These are phyloP conservation scores for Silene noctiflora DNA, from an alignment of 179 eudicot genomes.

Conservation along the genomic window DNA sequence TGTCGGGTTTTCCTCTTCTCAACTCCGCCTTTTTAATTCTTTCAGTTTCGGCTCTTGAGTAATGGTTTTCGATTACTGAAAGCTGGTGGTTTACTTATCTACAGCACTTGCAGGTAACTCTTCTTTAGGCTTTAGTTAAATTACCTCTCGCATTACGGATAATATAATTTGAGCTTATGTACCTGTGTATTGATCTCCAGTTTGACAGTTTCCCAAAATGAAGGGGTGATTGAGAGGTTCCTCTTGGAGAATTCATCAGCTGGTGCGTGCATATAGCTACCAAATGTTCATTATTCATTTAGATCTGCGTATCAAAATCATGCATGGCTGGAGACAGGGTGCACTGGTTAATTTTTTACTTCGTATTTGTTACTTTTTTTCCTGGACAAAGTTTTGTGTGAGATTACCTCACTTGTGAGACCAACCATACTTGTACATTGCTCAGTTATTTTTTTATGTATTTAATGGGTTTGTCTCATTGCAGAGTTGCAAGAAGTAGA, in stretches of 20 bases:
- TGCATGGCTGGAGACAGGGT: background rate
- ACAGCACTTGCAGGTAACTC: conserved; percentile 94
- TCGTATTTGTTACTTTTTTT: background rate
- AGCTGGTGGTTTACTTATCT: conserved; percentile 80
- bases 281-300: background rate
- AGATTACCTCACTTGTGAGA: background rate
- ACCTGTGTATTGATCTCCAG: conserved; percentile 37
- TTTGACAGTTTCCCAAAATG: conserved; percentile 91
- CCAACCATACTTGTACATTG: background rate
- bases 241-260: conserved; percentile 63
- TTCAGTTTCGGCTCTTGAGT: conserved; percentile 75
- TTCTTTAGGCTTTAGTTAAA: background rate
- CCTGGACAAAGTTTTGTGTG: background rate
- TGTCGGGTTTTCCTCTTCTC: background rate
- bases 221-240: conserved; percentile 79
- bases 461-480: background rate
- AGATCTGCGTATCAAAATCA: background rate
- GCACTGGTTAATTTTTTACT: background rate
- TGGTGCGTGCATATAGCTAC: conserved; percentile 38
- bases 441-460: background rate
- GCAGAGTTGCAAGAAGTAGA: conserved; percentile 78
- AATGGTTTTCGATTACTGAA: conserved; percentile 87
- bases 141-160: background rate
- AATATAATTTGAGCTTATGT: background rate
- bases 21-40: conserved; percentile 6